Evolutionary conservation across 2,329 filamentous ascomycete genomes (phyloP), one percentile per base, ranked within the genome.

Genomic region (Venturia effusa): DNA sequence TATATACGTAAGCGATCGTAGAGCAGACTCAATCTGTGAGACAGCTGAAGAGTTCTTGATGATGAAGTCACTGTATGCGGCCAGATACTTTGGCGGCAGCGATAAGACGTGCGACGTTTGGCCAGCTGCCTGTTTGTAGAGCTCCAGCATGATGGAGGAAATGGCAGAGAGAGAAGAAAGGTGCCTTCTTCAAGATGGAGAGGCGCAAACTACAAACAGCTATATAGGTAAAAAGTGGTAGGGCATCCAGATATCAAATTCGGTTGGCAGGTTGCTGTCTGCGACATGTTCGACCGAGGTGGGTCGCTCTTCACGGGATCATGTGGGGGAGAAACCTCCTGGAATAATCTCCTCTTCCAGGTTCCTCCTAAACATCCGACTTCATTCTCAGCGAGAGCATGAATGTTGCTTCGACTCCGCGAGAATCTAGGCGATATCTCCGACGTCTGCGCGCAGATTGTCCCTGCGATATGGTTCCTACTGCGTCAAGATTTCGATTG

Each of bases 1-100:
- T 68, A 99, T 92, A 74, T 99, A 99, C 59, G 93, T 97, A 68
- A 99, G 78, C 34, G 92, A 96, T 45, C 94, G 86, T 72, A 99
- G 79, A 17, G 92, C 91, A 67, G 90, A 95, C 79, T 99, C 94
- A 67, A 99, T 93, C 78, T 96, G 92, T 61, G 91, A 90, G 62
- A 99, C 92, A 66, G 95, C 91, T 71, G 91, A 88, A 66, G 92
- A 87, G 75, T 99, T 99, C 78, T 93, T 94, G 67, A 90, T 89
- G 79, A 99, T 93, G 77, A 97, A 97, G 68, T 94, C 88, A 71
- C 87, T 86, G 76, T 96, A 96, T 77, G 86, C 83, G 68, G 81
- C 78, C 62, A 90, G 79, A 85, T 84, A 89, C 74, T 81, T 81
- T 32, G 86, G 81, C 60, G 87, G 85, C 69, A 86, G 75, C 51